Evolutionary conservation across 1,284 basidiomycete species (phyloP), one percentile per base, ranked within the genome.

Genomic region (Moniliophthora roreri): DNA sequence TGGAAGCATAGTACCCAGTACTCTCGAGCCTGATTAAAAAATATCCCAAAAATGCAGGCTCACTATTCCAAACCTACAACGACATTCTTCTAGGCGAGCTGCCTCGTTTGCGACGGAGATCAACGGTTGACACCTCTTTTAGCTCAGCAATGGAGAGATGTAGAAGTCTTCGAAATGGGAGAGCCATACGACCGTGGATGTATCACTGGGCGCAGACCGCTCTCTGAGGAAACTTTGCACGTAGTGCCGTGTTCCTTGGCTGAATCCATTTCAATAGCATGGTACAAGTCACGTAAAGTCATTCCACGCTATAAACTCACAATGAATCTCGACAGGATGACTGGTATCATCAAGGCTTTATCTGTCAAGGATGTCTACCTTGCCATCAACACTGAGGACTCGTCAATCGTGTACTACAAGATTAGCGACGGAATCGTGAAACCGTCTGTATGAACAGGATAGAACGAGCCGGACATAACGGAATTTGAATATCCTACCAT

Each of bases 351-450:
- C 62, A 62, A 67, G 50, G 72, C 71, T 11, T 64, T 87, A 18
- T 69, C 67, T 34, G 65, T 79, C 2, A 60, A 70, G n/a, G 77
- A 81, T 52, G 66, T 91, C 36, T 87, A 82, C 63, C 68, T 91
- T 34, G 89, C 84, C 1, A 85, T 91, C 54, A 83, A 82, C 32
- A 79, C 84, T 0, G 82, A 88, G 50, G 89, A 91, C 61, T 84
- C 88, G 4, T 91, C 89, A 1, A 84, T 87, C 46, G 89, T 91
- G 42, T 91, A 91, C 67, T 91, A 91, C 68, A 89, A 88, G 60
- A 74, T 91, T 54, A 87, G 84, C 57, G 73, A 74, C 39, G 89
- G 88, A 52, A 87, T 91, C 18, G 79, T 83, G 54, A 91, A 91
- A 61, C 89, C 89, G 13, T 73, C 80, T 18, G 68, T 87, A 47